Evolutionary conservation across 2,329 filamentous ascomycete species (phyloP), one percentile per base, ranked within the genome.

Genomic region (Neofusicoccum kwambonambiense): DNA sequence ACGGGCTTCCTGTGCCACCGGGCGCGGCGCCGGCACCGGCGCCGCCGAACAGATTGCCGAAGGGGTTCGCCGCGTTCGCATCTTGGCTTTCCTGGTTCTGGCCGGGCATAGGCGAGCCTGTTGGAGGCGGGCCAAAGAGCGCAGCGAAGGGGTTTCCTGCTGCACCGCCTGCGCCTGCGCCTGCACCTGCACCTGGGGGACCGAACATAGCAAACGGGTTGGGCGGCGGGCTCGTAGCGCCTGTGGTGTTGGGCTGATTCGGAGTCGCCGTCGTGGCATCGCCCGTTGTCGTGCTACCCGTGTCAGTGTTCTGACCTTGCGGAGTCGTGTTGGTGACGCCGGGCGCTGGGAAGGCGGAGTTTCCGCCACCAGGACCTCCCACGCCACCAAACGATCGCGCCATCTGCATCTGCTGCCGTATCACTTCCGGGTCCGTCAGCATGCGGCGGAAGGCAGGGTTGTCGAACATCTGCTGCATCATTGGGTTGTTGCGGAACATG

Each of bases 381-480:
- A 58, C 50, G 81, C 84, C 79, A 6, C 81, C 80, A 80, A 89
- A 86, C 65, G 79, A 78, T 66, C 90, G 85, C 74, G 93, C 90
- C 87, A 98, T 90, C 67, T 92, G 88, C 72, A 92, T 87, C 71
- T 93, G 92, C 76, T 91, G 88, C 65, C 92, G 85, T 69, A 99
- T 86, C 71, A 92, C 88, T 50, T 92, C 87, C 3, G 95, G 95
- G 74, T 96, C 93, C 67, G 92, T 94, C 84, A 99, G 89, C 90
- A 98, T 95, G 60, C 90, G 86, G 72, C 95, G 87, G 80, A 98
- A 93, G 68, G 93, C 86, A 0, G 93, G 93, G 27, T 93, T 95
- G 67, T 92, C 89, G 72, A 99, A 87, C 78, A 97, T 90, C 74
- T 96, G 88, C 70, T 93, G 87, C 22, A 91, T 91, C 84, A 92